Evolutionary conservation across 345 rosid species (phyloP).

Genomic region (Syzygium aromaticum): DNA sequence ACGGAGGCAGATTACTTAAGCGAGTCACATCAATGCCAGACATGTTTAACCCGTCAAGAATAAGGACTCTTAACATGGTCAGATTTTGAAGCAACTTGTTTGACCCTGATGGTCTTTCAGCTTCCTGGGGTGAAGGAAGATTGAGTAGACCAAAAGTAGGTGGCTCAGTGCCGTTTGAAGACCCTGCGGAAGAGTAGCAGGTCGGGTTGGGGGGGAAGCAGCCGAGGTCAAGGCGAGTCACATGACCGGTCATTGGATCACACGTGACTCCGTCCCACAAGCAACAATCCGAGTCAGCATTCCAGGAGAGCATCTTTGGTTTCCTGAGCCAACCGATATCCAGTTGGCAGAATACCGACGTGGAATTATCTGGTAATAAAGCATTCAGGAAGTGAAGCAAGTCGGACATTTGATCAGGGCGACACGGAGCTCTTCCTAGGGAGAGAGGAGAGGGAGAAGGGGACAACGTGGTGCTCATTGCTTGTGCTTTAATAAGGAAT

Average conservation of each 20-base stretch:
- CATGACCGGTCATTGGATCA: neutral
- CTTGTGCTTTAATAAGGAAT: neutral
- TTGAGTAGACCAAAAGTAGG: neutral
- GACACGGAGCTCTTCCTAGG: neutral
- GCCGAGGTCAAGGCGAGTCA: neutral
- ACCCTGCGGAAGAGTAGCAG: neutral
- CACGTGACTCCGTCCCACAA: constrained; percentile 5
- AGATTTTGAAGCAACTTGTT: neutral
- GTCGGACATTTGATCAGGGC: neutral
- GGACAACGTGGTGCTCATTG: neutral
- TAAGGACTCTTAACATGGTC: neutral
- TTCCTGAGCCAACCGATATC: neutral
- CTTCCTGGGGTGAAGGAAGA: neutral
- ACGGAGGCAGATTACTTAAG: neutral
- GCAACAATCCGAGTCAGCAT: neutral
- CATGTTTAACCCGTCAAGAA: neutral
- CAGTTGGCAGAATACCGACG: neutral
- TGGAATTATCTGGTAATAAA: neutral
- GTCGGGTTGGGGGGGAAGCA: neutral
- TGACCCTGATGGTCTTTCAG: neutral
- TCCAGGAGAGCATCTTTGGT: neutral
- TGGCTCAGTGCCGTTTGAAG: neutral
- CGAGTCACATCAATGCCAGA: neutral
- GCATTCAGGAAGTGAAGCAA: neutral
- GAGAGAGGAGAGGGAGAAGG: neutral